Evolutionary conservation across 106 monocot genomes (phyloP).

Genomic region (Alisma plantagoaquatica): DNA sequence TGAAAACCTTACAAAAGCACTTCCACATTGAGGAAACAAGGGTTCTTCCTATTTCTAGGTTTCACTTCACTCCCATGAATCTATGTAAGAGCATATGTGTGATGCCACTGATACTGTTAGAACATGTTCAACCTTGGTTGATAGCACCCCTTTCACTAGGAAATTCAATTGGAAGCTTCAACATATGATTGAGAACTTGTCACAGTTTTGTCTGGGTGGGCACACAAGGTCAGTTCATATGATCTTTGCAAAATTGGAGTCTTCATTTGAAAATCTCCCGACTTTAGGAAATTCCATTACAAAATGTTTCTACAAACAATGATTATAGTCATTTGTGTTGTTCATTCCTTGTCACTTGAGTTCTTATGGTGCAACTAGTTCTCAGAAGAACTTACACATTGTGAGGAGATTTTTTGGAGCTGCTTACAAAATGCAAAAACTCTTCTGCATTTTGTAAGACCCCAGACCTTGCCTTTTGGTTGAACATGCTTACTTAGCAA

Average conservation of each 20-base stretch:
- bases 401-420: conserved; percentile 7
- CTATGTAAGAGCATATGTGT: conserved; percentile 73
- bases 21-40: conserved; percentile 73
- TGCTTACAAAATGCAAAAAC: conserved; percentile 37
- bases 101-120: conserved; percentile 91
- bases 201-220: conserved; percentile 96
- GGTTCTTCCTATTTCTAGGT: conserved; percentile 85
- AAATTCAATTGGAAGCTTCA: conserved; percentile 81
- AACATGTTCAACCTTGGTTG: conserved; percentile 94
- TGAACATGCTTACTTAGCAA: too few species aligned
- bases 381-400: background rate
- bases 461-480: too few species aligned
- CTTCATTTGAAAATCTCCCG: background rate
- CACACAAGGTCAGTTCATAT: conserved; percentile 96
- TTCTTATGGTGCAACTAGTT: background rate
- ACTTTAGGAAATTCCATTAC: background rate
- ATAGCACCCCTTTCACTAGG: conserved; percentile 67
- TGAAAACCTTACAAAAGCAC: conserved; percentile 82
- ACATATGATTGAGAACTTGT: conserved; percentile 61
- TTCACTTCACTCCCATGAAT: conserved; percentile 67
- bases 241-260: conserved; percentile 22
- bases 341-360: background rate
- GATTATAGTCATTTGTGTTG: background rate
- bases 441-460: conserved; percentile 19
- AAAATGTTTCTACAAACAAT: background rate